phyloP scores from a whole-genome alignment of 202 grass and related monocot species.

The Carex sylvatica region DNA sequence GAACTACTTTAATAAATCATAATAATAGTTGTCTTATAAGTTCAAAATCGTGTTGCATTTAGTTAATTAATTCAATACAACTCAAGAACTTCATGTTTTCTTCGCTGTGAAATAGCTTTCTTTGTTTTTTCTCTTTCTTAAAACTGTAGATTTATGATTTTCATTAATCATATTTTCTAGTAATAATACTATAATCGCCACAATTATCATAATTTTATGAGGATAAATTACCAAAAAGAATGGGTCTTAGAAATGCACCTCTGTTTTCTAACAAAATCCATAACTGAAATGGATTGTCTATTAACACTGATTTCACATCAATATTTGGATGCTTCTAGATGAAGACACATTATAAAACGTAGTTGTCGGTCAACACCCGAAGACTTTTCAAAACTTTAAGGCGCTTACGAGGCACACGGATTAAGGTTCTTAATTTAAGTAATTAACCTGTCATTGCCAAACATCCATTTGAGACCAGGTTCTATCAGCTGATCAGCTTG shows the following conservation, averaged over 20 bases:
- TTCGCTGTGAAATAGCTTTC: too few relatives aligned
- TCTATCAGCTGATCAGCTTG: not conserved
- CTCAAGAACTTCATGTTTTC: not conserved
- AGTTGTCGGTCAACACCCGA: not conserved
- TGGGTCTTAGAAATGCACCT: not conserved
- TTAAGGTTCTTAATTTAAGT: not conserved
- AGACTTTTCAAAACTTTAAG: not conserved
- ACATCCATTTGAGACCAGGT: not conserved
- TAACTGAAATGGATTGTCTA: not conserved
- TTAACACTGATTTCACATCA: not conserved
- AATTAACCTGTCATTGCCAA: not conserved
- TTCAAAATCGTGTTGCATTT: not conserved
- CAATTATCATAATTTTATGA: not conserved
- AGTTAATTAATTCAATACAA: not conserved
- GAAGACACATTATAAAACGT: not conserved
- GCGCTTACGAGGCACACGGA: not conserved
- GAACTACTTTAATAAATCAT: not conserved
- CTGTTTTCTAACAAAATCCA: not conserved
- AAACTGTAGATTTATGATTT: not conserved
- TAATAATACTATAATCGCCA: not conserved
- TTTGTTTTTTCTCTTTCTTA: not conserved
- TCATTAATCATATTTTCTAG: not conserved
- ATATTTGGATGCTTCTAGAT: not conserved
- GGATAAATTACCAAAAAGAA: not conserved
- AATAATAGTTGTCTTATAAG: not conserved